These are phyloP conservation scores for Comarum palustre DNA, from an alignment of 306 rosid genomes.

Conservation along the genomic window DNA sequence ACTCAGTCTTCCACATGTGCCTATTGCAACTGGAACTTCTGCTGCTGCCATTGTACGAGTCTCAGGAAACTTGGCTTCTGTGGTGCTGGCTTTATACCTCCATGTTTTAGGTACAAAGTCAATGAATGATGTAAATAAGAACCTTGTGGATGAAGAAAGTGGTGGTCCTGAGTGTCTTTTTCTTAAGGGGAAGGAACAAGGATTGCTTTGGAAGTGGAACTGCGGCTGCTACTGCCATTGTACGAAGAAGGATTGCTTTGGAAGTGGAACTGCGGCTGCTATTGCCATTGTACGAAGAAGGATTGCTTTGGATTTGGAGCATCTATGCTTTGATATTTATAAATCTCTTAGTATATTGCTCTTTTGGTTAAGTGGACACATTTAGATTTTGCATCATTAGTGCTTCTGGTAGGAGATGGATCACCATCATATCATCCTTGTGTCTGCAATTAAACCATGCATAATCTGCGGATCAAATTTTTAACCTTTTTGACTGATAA, in stretches of 20 bases:
- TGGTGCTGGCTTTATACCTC: constrained; percentile 37
- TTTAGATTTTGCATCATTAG: constrained; percentile 47
- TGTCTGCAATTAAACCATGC: constrained; percentile 32
- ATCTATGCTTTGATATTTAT: constrained; percentile 29
- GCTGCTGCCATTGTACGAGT: constrained; percentile 50
- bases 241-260: too few relatives aligned
- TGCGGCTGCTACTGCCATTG: too few relatives aligned
- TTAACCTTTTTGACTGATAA: constrained; percentile 32
- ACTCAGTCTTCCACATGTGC: constrained; percentile 86
- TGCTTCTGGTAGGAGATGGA: constrained; percentile 32
- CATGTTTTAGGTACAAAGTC: constrained; percentile 18
- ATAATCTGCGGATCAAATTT: constrained; percentile 28
- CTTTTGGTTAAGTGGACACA: constrained; percentile 41
- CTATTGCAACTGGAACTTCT: constrained; percentile 60
- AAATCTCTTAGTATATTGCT: constrained; percentile 31
- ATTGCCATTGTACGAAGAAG: too few relatives aligned
- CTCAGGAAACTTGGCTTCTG: constrained; percentile 29
- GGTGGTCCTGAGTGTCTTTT: constrained; percentile 27
- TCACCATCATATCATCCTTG: constrained; percentile 25
- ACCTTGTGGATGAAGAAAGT: constrained; percentile 48
- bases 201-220: too few relatives aligned
- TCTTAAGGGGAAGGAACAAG: constrained; percentile 13
- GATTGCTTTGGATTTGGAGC: constrained; percentile 15
- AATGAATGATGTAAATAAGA: constrained; percentile 23
- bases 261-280: too few relatives aligned